phyloP scores from a whole-genome alignment of 371 early-diverging fungal species.

The Rhizopus microsporus region DNA sequence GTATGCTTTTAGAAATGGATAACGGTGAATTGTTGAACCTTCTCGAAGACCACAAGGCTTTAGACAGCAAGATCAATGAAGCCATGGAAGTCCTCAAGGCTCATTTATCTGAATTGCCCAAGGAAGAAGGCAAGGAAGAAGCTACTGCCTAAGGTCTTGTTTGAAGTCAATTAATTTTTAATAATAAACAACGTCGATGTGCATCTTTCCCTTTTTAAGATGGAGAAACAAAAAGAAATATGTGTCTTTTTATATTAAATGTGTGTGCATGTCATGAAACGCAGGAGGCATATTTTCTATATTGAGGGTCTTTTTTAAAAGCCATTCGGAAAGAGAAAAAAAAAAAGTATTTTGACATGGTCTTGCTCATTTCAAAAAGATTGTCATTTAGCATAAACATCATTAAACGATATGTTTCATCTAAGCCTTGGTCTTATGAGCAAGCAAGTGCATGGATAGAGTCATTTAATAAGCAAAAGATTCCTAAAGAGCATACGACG shows the following conservation, averaged over 20 bases:
- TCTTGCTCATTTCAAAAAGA: constrained; percentile 7
- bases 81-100: constrained; percentile 83
- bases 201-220: constrained; percentile 5
- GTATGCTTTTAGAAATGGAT: constrained; percentile 99
- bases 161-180: constrained; percentile 8
- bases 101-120: constrained; percentile 25
- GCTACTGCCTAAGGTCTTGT: constrained; percentile 14
- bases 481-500: constrained; percentile 40
- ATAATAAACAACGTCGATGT: constrained; percentile 1
- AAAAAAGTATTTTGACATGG: neutral
- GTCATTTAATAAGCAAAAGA: constrained; percentile 27
- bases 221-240: constrained; percentile 11
- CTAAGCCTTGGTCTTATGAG: constrained; percentile 30
- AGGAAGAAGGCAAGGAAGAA: constrained; percentile 21
- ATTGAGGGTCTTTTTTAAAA: neutral
- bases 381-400: neutral
- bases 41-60: constrained; percentile 76
- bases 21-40: constrained; percentile 90
- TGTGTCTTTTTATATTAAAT: neutral
- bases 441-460: constrained; percentile 39
- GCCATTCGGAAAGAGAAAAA: neutral
- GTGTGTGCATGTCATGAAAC: too few species aligned
- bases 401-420: constrained; percentile 8
- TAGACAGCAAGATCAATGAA: constrained; percentile 79
- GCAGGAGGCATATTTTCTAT: too few species aligned